Evolutionary conservation across 305 asterid genomes (phyloP), one percentile per base, ranked within the genome.

Genomic region (Fraxinus baroniana): DNA sequence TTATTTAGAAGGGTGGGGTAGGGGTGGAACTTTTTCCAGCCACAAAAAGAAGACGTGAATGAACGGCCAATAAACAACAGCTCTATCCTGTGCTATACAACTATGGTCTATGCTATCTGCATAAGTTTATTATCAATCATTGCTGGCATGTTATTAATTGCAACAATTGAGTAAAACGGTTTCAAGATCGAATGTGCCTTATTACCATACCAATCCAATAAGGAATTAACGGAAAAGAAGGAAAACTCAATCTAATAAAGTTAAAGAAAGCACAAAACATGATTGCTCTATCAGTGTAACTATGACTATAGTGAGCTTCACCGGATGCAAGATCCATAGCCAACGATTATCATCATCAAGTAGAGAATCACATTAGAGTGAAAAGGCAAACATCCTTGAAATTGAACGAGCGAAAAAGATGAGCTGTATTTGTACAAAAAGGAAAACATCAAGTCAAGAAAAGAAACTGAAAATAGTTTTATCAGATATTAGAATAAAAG

Each of bases 261-360:
- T 20, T 9, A 7, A 22, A 62, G 72, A 62, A 22, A 20, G 33
- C 17, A 22, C 32, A 9, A 64, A 64, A 64, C 73, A 24, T 1
- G 73, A 24, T 24, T 64, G 73, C 73, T 84, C 93, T 82, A 89
- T 90, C 91, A 93, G 93, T 83, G 93, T 91, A 90, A 90, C 95
- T 90, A 93, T 90, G 97, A 93, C 92, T 82, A 81, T 1, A 64
- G 1, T 22, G 13, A 82, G 84, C 89, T 84, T 87, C 92, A 89
- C 46, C 5, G 89, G 93, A 87, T 60, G 49, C 72, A 71, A 89
- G 70, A 86, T 88, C 91, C 95, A 82, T 90, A 88, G 84, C 86
- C 83, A 84, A 64, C 76, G 52, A 79, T 22, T 79, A 80, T 22
- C 76, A 79, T 90, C 97, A 86, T 90, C 97, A 87, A 83, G 39